Conservation (phyloP, 192 early-diverging fungal genomes). For the Rhizophagus sp. region DNA sequence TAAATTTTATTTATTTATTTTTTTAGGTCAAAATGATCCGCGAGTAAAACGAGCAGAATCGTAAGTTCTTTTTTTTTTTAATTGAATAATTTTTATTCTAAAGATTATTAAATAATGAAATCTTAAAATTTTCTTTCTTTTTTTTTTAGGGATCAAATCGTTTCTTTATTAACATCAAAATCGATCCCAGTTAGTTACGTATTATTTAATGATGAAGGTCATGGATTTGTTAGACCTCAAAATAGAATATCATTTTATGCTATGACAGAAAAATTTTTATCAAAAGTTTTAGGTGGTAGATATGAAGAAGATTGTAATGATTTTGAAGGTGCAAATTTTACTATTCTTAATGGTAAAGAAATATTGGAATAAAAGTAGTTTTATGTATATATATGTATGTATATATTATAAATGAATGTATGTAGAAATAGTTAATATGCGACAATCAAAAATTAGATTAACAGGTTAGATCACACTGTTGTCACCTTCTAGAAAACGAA, state of each 20-base stretch:
- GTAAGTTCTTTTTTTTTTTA: not conserved
- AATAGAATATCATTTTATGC: slow-evolving; percentile 42
- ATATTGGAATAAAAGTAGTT: no score
- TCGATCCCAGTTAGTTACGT: slow-evolving; percentile 40
- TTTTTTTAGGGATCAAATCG: slow-evolving; percentile 38
- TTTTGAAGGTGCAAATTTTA: slow-evolving; percentile 14
- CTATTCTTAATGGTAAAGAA: no score
- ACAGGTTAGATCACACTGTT: no score
- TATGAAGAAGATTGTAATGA: slow-evolving; percentile 21
- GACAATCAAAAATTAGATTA: no score
- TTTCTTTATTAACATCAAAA: slow-evolving; percentile 35
- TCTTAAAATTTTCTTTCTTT: no score
- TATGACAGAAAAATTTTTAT: slow-evolving; percentile 40
- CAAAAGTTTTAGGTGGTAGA: slow-evolving; percentile 33
- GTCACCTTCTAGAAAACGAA: no score
- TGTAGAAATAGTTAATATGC: no score
- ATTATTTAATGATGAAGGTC: slow-evolving; percentile 44
- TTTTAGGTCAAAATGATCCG: slow-evolving; percentile 33
- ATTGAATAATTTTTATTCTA: no score
- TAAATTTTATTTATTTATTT: no score
- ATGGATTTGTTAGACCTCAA: slow-evolving; percentile 42
- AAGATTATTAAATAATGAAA: no score
- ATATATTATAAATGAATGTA: no score
- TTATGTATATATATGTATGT: no score
- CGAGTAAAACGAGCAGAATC: slow-evolving; percentile 46